Percentiles rank a stretch among this genome's conserved stretches.
These are phyloP conservation scores for Amanita subjunquillea DNA, from an alignment of 768 basidiomycete genomes.

Conservation along the genomic window DNA sequence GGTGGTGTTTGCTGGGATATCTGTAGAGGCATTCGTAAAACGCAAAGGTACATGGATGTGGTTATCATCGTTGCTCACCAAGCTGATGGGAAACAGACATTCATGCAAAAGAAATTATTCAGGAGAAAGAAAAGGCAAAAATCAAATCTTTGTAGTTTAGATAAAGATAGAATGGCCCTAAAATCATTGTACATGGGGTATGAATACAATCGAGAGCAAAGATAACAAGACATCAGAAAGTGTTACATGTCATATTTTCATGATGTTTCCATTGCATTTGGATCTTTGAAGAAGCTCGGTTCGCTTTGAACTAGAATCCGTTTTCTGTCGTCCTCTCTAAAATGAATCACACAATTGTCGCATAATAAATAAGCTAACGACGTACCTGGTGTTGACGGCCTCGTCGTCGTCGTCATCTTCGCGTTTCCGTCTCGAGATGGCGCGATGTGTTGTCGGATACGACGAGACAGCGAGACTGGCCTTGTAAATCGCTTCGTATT, in stretches of 20 bases:
- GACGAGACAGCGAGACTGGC: slow-evolving; percentile 61
- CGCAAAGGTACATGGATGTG: slow-evolving; percentile 52
- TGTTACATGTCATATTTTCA: slow-evolving; percentile 5
- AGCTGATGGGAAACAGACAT: slow-evolving; percentile 39
- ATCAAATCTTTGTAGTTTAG: slow-evolving; percentile 59
- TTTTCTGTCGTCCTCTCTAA: slow-evolving; percentile 37
- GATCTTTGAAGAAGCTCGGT: slow-evolving; percentile 20
- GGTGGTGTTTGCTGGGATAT: slow-evolving; percentile 93
- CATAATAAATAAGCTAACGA: slow-evolving; percentile 7
- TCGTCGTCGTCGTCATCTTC: slow-evolving; percentile 68
- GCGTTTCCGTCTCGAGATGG: slow-evolving; percentile 53
- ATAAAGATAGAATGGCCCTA: slow-evolving; percentile 6
- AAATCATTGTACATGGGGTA: slow-evolving; percentile 11
- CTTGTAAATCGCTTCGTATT: slow-evolving; percentile 88
- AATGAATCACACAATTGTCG: neutral
- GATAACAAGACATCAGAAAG: slow-evolving; percentile 8
- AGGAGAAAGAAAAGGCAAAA: slow-evolving; percentile 77
- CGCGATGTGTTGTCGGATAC: slow-evolving; percentile 38
- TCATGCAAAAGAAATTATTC: slow-evolving; percentile 67
- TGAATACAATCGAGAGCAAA: slow-evolving; percentile 12
- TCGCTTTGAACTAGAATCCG: slow-evolving; percentile 29
- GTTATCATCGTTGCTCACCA: neutral
- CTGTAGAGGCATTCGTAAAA: slow-evolving; percentile 87
- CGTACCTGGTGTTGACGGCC: slow-evolving; percentile 20
- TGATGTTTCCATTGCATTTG: slow-evolving; percentile 42